A percentile compares a stretch with the other conserved stretches of the same genome.
Conservation (phyloP, 352 stramenopile genomes). For the Nothophytophthora sp. region DNA sequence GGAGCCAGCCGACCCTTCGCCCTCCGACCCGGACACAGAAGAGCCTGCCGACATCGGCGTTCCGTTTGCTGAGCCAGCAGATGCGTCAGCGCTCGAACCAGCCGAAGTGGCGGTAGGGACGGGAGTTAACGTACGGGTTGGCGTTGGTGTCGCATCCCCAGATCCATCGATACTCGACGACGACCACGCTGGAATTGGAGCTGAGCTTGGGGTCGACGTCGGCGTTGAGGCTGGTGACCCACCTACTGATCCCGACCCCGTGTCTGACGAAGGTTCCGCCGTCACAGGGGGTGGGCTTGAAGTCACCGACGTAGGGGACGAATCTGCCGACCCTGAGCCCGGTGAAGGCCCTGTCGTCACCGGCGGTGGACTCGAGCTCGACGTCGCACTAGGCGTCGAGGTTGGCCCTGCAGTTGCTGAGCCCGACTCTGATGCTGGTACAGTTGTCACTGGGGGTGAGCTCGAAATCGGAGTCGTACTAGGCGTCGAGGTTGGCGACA, state of each 20-base stretch:
- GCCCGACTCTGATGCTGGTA: slow-evolving; percentile 5
- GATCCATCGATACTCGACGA: slow-evolving; percentile 9
- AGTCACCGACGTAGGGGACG: too few species aligned
- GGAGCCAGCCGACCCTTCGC: too few species aligned
- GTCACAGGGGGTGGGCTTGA: slow-evolving; percentile 21
- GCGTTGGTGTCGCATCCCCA: not conserved
- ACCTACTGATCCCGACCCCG: slow-evolving; percentile 5
- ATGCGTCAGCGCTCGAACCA: too few species aligned
- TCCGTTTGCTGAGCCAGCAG: too few species aligned
- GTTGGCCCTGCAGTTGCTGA: not conserved
- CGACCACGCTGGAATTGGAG: slow-evolving; percentile 10
- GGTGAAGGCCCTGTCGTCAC: not conserved
- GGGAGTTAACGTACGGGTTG: not conserved
- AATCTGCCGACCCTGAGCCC: not conserved
- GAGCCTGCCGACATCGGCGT: too few species aligned
- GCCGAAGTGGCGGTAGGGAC: too few species aligned
- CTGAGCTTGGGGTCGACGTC: slow-evolving; percentile 11
- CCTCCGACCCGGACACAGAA: too few species aligned
- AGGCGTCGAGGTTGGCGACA: slow-evolving; percentile 1
- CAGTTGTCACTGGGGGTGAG: slow-evolving; percentile 9
- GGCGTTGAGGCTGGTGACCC: not conserved
- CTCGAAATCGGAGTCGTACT: slow-evolving; percentile 12
- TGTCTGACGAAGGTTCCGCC: slow-evolving; percentile 12
- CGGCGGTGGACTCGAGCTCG: too few species aligned
- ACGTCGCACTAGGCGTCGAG: slow-evolving; percentile 1